These are phyloP conservation scores for Hypoxylon sp. DNA, from an alignment of 2,329 filamentous ascomycete genomes.

Conservation along the genomic window DNA sequence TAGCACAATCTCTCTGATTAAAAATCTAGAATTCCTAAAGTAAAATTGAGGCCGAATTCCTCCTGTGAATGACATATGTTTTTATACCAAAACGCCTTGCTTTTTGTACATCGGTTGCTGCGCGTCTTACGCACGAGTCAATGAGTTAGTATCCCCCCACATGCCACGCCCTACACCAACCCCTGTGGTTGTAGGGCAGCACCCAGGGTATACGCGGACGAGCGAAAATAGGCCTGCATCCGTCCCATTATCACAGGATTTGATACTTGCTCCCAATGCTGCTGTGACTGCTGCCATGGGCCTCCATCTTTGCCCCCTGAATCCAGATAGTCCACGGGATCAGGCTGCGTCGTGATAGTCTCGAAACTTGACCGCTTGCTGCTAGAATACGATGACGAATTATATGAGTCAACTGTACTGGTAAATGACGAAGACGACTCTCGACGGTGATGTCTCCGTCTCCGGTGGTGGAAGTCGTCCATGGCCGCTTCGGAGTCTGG, in stretches of 20 bases:
- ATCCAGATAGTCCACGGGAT: constrained; percentile 30
- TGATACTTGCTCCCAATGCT: constrained; percentile 20
- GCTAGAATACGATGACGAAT: constrained; percentile 36
- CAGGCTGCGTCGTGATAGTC: constrained; percentile 47
- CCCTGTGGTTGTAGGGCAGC: constrained; percentile 46
- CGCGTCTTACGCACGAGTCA: neutral
- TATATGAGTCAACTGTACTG: constrained; percentile 34
- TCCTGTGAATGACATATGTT: constrained; percentile 5
- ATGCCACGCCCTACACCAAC: constrained; percentile 30
- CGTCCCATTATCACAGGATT: constrained; percentile 54
- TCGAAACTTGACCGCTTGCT: constrained; percentile 51
- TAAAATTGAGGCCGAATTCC: constrained; percentile 4
- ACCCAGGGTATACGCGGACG: constrained; percentile 48
- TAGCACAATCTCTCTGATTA: constrained; percentile 20
- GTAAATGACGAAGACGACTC: constrained; percentile 33
- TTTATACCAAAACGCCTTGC: constrained; percentile 23
- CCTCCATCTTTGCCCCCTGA: constrained; percentile 8
- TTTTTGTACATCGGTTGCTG: constrained; percentile 3
- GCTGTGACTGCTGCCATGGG: constrained; percentile 16
- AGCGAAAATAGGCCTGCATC: constrained; percentile 55
- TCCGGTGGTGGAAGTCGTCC: constrained; percentile 17
- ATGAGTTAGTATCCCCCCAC: neutral
- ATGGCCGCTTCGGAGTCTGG: constrained; percentile 21
- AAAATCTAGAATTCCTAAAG: constrained; percentile 19
- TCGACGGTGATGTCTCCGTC: constrained; percentile 29